Percentiles rank a stretch among this genome's conserved stretches.
Conservation (phyloP, 441 rosid genomes). For the Sinapis alba region DNA sequence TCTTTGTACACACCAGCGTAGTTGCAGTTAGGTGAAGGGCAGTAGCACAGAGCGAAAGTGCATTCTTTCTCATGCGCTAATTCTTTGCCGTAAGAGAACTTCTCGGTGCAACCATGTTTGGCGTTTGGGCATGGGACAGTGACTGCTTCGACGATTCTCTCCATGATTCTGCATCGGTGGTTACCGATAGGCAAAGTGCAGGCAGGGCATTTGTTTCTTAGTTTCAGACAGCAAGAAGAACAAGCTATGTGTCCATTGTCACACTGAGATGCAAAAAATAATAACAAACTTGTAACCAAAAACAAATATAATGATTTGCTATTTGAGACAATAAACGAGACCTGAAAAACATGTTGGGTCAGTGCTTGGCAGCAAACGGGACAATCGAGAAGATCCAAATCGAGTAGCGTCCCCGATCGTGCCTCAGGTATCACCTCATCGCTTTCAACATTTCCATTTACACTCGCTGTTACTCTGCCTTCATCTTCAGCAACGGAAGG, state of each 20-base stretch:
- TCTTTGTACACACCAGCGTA: not conserved
- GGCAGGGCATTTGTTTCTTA: not conserved
- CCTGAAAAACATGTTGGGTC: not conserved
- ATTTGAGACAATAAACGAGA: not conserved
- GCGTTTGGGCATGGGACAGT: conserved; percentile 41
- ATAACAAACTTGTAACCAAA: not conserved
- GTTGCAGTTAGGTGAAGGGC: not conserved
- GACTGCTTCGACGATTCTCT: conserved; percentile 56
- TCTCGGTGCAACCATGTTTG: not conserved
- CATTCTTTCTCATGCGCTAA: not conserved
- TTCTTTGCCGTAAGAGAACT: not conserved
- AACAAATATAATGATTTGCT: too few species aligned
- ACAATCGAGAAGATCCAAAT: not conserved
- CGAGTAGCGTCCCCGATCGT: not conserved
- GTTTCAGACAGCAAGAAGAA: conserved; percentile 35
- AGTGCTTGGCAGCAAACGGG: not conserved
- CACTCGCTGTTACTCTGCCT: not conserved
- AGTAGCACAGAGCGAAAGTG: not conserved
- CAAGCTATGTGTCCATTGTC: conserved; percentile 30
- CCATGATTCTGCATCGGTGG: conserved; percentile 54
- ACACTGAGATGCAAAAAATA: not conserved
- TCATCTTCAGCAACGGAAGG: not conserved
- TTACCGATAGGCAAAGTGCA: conserved; percentile 57
- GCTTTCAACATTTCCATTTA: not conserved
- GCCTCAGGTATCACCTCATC: not conserved